Percentiles rank a stretch among this genome's conserved stretches.
Evolutionary conservation across 2,329 filamentous ascomycete genomes (phyloP).

Genomic region (Rhexocercosporidium sp.): DNA sequence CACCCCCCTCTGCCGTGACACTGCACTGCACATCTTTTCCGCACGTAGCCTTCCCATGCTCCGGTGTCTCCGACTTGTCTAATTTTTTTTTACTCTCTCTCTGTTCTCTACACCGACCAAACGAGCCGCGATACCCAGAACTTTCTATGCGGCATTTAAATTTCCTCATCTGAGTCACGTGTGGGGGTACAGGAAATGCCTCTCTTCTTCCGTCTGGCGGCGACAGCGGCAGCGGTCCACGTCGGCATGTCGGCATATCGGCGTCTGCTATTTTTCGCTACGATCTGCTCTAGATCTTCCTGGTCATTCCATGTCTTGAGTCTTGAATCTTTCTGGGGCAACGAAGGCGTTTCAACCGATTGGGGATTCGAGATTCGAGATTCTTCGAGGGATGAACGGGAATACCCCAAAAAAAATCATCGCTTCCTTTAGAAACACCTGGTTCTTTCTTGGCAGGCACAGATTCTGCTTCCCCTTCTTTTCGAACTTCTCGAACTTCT

Average conservation of each 20-base stretch:
- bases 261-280: not conserved
- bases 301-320: too few species aligned
- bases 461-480: not conserved
- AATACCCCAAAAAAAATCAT: too few species aligned
- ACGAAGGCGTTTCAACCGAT: too few species aligned
- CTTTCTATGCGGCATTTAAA: constrained; percentile 22
- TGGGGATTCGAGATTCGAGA: too few species aligned
- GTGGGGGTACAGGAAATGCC: not conserved
- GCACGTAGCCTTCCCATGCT: not conserved
- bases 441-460: constrained; percentile 1
- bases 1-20: not conserved
- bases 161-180: not conserved
- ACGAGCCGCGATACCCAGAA: not conserved
- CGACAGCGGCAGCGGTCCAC: not conserved
- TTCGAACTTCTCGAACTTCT: constrained; percentile 3
- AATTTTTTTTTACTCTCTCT: not conserved
- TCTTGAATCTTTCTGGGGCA: too few species aligned
- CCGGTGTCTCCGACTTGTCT: constrained; percentile 4
- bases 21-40: not conserved
- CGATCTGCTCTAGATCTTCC: not conserved
- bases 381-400: too few species aligned
- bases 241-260: not conserved
- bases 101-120: constrained; percentile 2
- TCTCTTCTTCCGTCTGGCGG: too few species aligned
- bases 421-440: too few species aligned